Percentiles rank a stretch among this genome's conserved stretches.
phyloP scores from a whole-genome alignment of 2,329 filamentous ascomycete genomes.

The Coniochaeta sp. region DNA sequence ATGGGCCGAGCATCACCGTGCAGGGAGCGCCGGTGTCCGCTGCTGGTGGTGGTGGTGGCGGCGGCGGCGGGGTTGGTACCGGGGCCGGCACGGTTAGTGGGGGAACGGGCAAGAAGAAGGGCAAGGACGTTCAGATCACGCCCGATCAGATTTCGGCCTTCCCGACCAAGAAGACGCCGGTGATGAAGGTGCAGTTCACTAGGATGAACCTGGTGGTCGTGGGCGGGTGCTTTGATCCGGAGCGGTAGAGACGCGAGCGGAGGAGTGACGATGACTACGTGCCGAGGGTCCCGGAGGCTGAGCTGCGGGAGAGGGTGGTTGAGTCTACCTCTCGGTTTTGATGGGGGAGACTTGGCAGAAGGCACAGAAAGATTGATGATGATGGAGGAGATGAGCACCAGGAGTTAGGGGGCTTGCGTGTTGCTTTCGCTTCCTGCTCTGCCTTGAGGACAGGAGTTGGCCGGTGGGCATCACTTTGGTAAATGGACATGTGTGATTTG shows the following conservation, averaged over 20 bases:
- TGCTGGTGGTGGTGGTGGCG: slow-evolving; percentile 21
- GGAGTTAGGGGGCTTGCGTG: too few species aligned
- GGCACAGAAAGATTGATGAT: background rate
- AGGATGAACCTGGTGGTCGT: slow-evolving; percentile 91
- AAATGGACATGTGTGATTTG: too few species aligned
- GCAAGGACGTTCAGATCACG: slow-evolving; percentile 83
- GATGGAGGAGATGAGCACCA: background rate
- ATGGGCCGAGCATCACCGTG: slow-evolving; percentile 27
- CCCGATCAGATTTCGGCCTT: slow-evolving; percentile 94
- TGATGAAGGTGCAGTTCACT: slow-evolving; percentile 89
- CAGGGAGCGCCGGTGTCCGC: slow-evolving; percentile 38
- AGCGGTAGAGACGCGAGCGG: slow-evolving; percentile 16
- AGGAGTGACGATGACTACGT: background rate
- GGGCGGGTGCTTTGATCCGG: slow-evolving; percentile 62
- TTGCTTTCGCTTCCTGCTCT: background rate
- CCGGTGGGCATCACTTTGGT: too few species aligned
- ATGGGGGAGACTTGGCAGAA: background rate
- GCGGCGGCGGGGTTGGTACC: background rate
- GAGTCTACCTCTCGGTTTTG: background rate
- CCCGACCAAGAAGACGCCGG: slow-evolving; percentile 90
- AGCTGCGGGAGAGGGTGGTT: background rate
- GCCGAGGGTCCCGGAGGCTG: background rate
- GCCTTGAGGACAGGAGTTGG: background rate
- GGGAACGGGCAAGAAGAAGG: slow-evolving; percentile 58
- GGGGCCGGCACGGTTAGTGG: too few species aligned